phyloP scores from a whole-genome alignment of 495 filamentous ascomycete species.

The Trichocladium antarcticum region DNA sequence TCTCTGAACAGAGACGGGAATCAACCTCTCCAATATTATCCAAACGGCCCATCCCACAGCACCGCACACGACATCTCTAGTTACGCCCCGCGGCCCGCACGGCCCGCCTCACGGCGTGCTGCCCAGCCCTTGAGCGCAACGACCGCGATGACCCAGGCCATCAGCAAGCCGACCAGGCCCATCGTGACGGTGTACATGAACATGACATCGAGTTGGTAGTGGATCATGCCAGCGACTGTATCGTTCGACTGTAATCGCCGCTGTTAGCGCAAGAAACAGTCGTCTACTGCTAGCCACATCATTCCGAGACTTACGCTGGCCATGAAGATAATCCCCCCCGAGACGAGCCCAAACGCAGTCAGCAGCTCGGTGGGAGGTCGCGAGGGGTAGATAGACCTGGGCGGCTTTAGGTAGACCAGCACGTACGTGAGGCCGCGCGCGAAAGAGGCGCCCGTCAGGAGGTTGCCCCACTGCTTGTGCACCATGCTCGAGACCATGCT shows the following conservation, averaged over 20 bases:
- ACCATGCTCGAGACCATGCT: slow-evolving; percentile 84
- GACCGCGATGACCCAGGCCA: slow-evolving; percentile 70
- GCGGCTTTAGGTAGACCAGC: slow-evolving; percentile 68
- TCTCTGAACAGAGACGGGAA: slow-evolving; percentile 16
- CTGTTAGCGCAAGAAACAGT: slow-evolving; percentile 8
- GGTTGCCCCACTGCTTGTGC: slow-evolving; percentile 86
- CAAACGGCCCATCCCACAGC: too few relatives aligned
- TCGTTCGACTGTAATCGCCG: slow-evolving; percentile 46
- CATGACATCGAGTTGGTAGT: slow-evolving; percentile 67
- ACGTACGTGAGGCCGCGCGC: slow-evolving; percentile 73
- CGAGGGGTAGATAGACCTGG: slow-evolving; percentile 69
- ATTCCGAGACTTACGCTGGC: slow-evolving; percentile 52
- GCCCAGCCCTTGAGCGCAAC: slow-evolving; percentile 92
- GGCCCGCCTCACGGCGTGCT: slow-evolving; percentile 43
- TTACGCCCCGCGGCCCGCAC: neutral
- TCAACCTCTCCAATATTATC: too few relatives aligned
- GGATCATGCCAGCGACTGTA: slow-evolving; percentile 66
- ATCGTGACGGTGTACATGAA: slow-evolving; percentile 86
- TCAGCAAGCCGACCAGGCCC: slow-evolving; percentile 70
- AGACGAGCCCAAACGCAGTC: slow-evolving; percentile 72
- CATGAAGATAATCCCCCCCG: slow-evolving; percentile 90
- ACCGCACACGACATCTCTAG: too few relatives aligned
- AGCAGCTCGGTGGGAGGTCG: slow-evolving; percentile 87
- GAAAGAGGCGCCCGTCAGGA: slow-evolving; percentile 71
- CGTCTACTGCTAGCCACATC: too few relatives aligned